phyloP scores from a whole-genome alignment of 306 rosid genomes.

The Hylodesmum podocarpum region DNA sequence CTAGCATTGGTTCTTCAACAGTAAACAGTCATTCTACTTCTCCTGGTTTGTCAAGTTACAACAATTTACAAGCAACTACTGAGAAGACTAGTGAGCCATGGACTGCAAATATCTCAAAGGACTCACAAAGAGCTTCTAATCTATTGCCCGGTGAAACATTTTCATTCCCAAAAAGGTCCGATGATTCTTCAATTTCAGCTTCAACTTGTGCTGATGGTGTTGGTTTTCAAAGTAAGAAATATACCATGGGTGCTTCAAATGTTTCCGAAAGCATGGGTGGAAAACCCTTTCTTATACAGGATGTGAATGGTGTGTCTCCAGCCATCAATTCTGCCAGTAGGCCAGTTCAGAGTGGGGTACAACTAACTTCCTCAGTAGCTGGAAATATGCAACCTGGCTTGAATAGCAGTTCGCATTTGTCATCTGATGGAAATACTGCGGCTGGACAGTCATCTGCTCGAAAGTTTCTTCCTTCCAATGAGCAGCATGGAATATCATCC shows the following conservation, averaged over 20 bases:
- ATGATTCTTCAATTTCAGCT: conserved; percentile 35
- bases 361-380: conserved; percentile 35
- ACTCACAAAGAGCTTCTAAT: conserved; percentile 43
- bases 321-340: conserved; percentile 35
- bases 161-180: conserved; percentile 28
- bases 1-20: conserved; percentile 33
- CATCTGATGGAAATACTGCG: conserved; percentile 39
- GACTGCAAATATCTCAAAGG: conserved; percentile 33
- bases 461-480: conserved; percentile 49
- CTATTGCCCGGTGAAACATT: conserved; percentile 38
- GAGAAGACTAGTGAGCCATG: conserved; percentile 32
- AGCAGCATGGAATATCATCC: conserved; percentile 45
- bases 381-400: conserved; percentile 52
- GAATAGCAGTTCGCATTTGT: conserved; percentile 39
- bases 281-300: conserved; percentile 43
- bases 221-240: conserved; percentile 39
- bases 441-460: conserved; percentile 43
- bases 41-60: conserved; percentile 39
- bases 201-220: conserved; percentile 37
- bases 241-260: conserved; percentile 33
- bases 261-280: conserved; percentile 35
- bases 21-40: conserved; percentile 26
- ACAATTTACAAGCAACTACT: conserved; percentile 27
- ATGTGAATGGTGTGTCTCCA: conserved; percentile 31
- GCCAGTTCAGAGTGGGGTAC: conserved; percentile 48